Evolutionary conservation across 805 yeast genomes (phyloP), one percentile per base, ranked within the genome.

Genomic region (Nakazawaea pomicola): DNA sequence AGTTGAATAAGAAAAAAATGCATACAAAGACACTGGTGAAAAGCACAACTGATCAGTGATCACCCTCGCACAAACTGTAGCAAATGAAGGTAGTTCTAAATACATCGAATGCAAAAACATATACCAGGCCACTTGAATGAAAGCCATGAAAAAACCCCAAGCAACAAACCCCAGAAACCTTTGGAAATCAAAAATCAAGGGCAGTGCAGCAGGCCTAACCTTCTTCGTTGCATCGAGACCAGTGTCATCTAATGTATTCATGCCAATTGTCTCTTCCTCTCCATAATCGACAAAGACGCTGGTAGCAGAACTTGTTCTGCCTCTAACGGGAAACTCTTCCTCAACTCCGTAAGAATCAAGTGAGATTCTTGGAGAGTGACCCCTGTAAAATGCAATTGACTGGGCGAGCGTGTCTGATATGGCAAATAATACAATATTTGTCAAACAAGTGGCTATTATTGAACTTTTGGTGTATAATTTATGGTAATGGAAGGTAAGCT

Each of bases 321-420:
- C 11, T 14, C 37, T 24, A 16, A 6, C 18, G 7, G 34, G 17
- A 8, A 33, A 16, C 2, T 29, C 28, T 15, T 16, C 16, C 24
- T 29, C 29, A 9, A 25, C 31, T 8, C 33, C 40, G 12, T 15
- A 9, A 8, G 17, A 38, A 14, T 17, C 6, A 32, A n/a, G 15
- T 8, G 29, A n/a, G 2, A 21, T 16, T 16, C 10, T 11, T 16
- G 24, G 10, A 7, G 14, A 14, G 15, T 12, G 24, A 8, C 11
- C 46, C 19, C 44, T 41, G 33, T 49, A 55, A 1, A 62, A 57
- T 3, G 75, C 54, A 4, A 88, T 66, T 3, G 83, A 72, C 59
- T 91, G 98, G 0, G 98, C 98, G 47, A 90, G 56, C 0, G 90
- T 77, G 57, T 91, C 98, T 0, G 97, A 89, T n/a, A 88, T 78